Evolutionary conservation across 345 rosid species (phyloP).

Genomic region (Psidium guajava): DNA sequence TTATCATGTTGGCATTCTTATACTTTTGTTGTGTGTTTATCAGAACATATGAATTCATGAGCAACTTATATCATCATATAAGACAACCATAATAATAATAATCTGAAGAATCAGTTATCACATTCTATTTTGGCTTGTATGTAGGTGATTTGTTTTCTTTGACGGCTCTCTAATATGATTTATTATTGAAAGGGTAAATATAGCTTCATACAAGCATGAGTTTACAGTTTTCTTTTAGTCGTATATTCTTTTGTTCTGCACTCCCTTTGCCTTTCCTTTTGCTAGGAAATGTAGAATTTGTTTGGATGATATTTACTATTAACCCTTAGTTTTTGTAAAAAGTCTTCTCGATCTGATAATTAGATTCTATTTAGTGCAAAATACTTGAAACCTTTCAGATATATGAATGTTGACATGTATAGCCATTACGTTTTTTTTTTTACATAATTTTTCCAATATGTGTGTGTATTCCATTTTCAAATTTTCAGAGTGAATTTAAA

Average conservation of each 20-base stretch:
- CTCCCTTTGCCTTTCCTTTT: neutral
- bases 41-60: neutral
- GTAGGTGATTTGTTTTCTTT: neutral
- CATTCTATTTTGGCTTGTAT: neutral
- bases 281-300: neutral
- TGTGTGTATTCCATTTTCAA: neutral
- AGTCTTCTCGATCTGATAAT: neutral
- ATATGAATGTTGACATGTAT: neutral
- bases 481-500: neutral
- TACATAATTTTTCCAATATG: neutral
- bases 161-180: neutral
- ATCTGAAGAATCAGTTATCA: neutral
- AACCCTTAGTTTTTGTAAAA: neutral
- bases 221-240: neutral
- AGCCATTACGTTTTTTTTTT: neutral
- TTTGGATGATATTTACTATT: neutral
- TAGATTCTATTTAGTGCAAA: too few relatives aligned
- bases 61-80: neutral
- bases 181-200: neutral
- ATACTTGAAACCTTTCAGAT: neutral
- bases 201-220: neutral
- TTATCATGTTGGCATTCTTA: neutral
- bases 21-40: neutral
- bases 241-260: neutral
- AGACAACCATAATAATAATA: neutral